A percentile compares a stretch with the other conserved stretches of the same genome.
These are phyloP conservation scores for Debaryomyces sp. DNA, from an alignment of 1,139 yeast species.

Conservation along the genomic window DNA sequence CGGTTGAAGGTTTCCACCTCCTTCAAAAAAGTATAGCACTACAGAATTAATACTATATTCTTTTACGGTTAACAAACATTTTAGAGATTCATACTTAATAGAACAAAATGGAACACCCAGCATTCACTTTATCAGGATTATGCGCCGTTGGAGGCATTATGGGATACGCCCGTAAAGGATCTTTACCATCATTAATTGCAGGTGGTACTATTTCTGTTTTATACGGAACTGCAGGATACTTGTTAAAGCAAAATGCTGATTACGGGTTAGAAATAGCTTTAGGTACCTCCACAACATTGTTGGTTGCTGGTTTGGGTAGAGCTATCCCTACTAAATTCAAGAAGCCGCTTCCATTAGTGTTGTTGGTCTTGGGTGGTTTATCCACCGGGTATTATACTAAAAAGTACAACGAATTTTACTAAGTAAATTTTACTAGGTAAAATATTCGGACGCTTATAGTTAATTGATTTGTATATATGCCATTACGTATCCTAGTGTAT, in stretches of 20 bases:
- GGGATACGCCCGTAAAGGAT: conserved; percentile 72
- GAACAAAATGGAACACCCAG: conserved; percentile 70
- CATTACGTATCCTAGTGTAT: neutral
- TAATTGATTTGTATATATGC: neutral
- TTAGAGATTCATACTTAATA: neutral
- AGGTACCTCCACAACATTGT: conserved; percentile 65
- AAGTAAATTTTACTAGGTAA: neutral
- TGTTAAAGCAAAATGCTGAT: conserved; percentile 71
- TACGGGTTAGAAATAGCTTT: conserved; percentile 83
- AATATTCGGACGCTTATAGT: neutral
- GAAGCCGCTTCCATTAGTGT: conserved; percentile 75
- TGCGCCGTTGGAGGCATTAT: conserved; percentile 73
- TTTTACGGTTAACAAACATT: conserved; percentile 5
- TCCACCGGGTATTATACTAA: conserved; percentile 70
- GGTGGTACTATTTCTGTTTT: conserved; percentile 71
- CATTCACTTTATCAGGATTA: conserved; percentile 74
- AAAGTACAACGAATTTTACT: conserved; percentile 71
- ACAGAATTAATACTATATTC: neutral
- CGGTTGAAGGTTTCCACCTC: conserved; percentile 1
- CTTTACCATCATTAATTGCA: conserved; percentile 79
- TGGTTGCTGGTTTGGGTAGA: conserved; percentile 72
- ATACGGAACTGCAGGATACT: conserved; percentile 79
- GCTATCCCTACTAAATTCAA: conserved; percentile 58
- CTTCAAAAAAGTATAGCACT: conserved; percentile 1
- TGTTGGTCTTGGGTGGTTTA: conserved; percentile 65